Conservation (phyloP, 306 rosid species). For the Bauhinia variegata region DNA sequence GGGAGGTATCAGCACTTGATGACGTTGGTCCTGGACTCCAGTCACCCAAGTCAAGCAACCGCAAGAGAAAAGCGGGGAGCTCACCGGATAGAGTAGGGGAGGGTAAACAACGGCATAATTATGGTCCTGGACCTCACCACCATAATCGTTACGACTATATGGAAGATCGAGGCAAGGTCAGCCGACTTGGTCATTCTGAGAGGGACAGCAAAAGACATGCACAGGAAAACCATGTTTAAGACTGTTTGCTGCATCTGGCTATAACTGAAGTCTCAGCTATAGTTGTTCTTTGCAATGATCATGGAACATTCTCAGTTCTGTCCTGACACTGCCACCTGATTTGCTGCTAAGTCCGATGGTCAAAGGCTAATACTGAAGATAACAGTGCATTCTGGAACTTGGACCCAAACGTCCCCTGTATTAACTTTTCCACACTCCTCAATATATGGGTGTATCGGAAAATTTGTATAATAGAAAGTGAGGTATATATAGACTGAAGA, state of each 20-base stretch:
- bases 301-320: slow-evolving; percentile 19
- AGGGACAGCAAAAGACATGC: slow-evolving; percentile 71
- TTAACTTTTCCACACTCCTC: slow-evolving; percentile 29
- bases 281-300: slow-evolving; percentile 7
- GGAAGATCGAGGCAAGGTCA: slow-evolving; percentile 53
- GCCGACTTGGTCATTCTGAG: slow-evolving; percentile 58
- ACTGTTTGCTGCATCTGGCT: not conserved
- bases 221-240: slow-evolving; percentile 72
- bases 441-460: slow-evolving; percentile 36
- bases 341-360: slow-evolving; percentile 16
- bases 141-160: slow-evolving; percentile 48
- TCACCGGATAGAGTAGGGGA: slow-evolving; percentile 57
- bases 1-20: slow-evolving; percentile 66
- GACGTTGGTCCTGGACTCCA: slow-evolving; percentile 47
- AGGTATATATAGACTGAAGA: slow-evolving; percentile 30
- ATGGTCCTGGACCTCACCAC: slow-evolving; percentile 53
- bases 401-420: slow-evolving; percentile 1
- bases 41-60: slow-evolving; percentile 68
- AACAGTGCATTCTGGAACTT: slow-evolving; percentile 8
- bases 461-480: slow-evolving; percentile 36
- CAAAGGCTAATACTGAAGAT: slow-evolving; percentile 27
- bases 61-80: slow-evolving; percentile 81
- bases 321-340: slow-evolving; percentile 7
- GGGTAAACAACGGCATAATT: slow-evolving; percentile 63
- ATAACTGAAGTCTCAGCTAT: not conserved